Evolutionary conservation across 352 stramenopile genomes (phyloP).

Genomic region (Phytophthora pini): DNA sequence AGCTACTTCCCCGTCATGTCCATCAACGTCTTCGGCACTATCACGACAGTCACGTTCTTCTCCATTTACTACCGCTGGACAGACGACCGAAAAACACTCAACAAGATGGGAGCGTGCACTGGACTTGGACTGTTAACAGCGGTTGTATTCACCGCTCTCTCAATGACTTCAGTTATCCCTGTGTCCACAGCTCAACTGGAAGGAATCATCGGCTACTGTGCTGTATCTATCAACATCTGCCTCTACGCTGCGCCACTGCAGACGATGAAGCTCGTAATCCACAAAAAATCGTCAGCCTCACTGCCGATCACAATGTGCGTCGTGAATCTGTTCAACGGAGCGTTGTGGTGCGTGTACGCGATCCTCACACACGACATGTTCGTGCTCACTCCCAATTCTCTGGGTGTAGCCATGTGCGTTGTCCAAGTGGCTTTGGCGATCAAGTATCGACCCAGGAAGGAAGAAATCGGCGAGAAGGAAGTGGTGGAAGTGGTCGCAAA

Average conservation of each 20-base stretch:
- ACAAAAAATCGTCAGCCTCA: constrained; percentile 45
- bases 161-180: constrained; percentile 15
- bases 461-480: constrained; percentile 3
- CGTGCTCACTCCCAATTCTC: constrained; percentile 45
- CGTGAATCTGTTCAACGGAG: constrained; percentile 51
- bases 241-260: constrained; percentile 59
- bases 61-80: constrained; percentile 35
- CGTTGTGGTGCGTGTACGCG: constrained; percentile 53
- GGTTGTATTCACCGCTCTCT: constrained; percentile 23
- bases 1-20: constrained; percentile 49
- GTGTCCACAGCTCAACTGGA: constrained; percentile 30
- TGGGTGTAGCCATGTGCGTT: constrained; percentile 38
- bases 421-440: constrained; percentile 35
- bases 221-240: constrained; percentile 44
- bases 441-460: constrained; percentile 31
- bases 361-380: constrained; percentile 50
- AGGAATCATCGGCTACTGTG: constrained; percentile 40
- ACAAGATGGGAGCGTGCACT: constrained; percentile 20
- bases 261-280: constrained; percentile 47
- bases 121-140: constrained; percentile 18
- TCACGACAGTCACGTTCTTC: constrained; percentile 39
- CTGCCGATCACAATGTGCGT: constrained; percentile 56
- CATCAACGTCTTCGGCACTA: constrained; percentile 50
- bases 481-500: constrained; percentile 12
- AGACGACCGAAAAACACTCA: constrained; percentile 15